phyloP scores from a whole-genome alignment of 2,329 filamentous ascomycete species.

The Penicillium capsulatum region DNA sequence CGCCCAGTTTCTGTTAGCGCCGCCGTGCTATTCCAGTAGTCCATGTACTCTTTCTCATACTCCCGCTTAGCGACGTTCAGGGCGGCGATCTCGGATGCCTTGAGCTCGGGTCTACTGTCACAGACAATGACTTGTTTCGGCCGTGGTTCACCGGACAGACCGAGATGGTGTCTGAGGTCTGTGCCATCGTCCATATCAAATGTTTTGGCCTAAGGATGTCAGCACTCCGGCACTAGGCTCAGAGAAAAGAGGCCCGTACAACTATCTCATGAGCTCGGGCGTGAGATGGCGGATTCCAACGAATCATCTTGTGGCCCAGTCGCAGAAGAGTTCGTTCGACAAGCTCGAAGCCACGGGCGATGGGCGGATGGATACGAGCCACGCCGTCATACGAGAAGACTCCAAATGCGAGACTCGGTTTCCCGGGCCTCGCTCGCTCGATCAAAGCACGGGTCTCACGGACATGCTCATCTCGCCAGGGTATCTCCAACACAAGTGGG shows the following conservation, averaged over 20 bases:
- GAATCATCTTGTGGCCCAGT: slow-evolving; percentile 55
- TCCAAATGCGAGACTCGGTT: slow-evolving; percentile 50
- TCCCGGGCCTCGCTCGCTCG: slow-evolving; percentile 27
- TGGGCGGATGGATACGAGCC: slow-evolving; percentile 54
- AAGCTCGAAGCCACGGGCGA: slow-evolving; percentile 52
- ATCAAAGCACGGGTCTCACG: slow-evolving; percentile 38
- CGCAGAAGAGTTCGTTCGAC: slow-evolving; percentile 48
- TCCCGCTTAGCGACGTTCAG: slow-evolving; percentile 53
- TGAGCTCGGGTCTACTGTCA: slow-evolving; percentile 33
- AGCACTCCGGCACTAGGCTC: no score
- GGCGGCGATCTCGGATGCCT: slow-evolving; percentile 42
- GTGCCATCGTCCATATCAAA: slow-evolving; percentile 47
- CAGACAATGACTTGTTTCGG: slow-evolving; percentile 42
- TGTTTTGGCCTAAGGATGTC: no score
- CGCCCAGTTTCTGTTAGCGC: slow-evolving; percentile 48
- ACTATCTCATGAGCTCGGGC: slow-evolving; percentile 36
- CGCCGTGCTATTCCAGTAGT: slow-evolving; percentile 59
- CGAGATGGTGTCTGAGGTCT: slow-evolving; percentile 50
- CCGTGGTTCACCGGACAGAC: slow-evolving; percentile 53
- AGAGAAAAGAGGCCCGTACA: no score
- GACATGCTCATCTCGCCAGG: slow-evolving; percentile 54
- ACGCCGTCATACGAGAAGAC: slow-evolving; percentile 51
- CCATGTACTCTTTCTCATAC: slow-evolving; percentile 57
- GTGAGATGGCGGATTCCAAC: slow-evolving; percentile 57
- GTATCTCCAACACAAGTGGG: slow-evolving; percentile 61